Conservation (phyloP, 345 rosid species). For the Lumnitzera littorea region DNA sequence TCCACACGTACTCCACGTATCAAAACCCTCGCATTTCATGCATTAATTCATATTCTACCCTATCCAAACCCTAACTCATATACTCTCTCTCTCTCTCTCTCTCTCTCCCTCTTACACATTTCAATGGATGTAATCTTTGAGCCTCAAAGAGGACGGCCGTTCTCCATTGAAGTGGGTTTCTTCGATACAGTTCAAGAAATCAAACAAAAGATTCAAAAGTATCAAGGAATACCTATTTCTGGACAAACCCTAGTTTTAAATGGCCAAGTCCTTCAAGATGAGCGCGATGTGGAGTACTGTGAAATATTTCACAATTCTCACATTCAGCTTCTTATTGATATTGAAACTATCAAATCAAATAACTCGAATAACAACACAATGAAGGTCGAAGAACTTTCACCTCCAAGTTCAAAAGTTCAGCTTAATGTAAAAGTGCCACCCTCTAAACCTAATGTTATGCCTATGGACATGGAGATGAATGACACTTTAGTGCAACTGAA, state of each 20-base stretch:
- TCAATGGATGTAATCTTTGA: constrained; percentile 67
- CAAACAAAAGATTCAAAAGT: constrained; percentile 64
- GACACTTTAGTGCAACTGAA: constrained; percentile 31
- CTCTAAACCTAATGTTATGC: constrained; percentile 13
- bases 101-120: neutral
- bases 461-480: constrained; percentile 22
- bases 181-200: constrained; percentile 68
- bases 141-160: constrained; percentile 35
- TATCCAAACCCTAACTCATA: no score
- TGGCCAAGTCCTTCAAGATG: constrained; percentile 54
- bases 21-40: no score
- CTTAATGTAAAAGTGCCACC: constrained; percentile 34
- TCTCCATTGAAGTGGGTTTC: constrained; percentile 73
- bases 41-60: no score
- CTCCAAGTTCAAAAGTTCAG: constrained; percentile 17
- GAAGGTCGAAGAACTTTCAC: constrained; percentile 22
- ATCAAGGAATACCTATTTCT: constrained; percentile 45
- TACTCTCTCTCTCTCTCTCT: neutral
- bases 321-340: constrained; percentile 41
- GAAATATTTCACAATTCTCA: constrained; percentile 53
- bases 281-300: constrained; percentile 44
- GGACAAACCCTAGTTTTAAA: constrained; percentile 63
- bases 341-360: constrained; percentile 6
- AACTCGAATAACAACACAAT: constrained; percentile 2
- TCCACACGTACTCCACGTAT: no score